phyloP scores from a whole-genome alignment of 768 basidiomycete genomes.

The Suillus spraguei region DNA sequence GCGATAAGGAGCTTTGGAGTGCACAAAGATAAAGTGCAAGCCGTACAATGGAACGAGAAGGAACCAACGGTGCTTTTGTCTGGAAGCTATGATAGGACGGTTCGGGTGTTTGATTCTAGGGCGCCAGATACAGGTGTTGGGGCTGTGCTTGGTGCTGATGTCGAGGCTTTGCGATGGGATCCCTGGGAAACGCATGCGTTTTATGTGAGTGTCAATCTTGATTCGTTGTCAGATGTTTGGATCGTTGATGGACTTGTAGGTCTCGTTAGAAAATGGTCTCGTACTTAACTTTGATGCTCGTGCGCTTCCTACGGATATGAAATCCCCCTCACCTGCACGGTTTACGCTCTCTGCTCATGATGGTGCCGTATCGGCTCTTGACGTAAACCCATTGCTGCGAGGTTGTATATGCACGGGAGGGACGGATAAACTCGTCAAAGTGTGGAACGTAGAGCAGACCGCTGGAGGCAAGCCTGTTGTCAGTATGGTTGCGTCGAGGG shows the following conservation, averaged over 20 bases:
- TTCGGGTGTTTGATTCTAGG: constrained; percentile 92
- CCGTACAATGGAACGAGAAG: constrained; percentile 91
- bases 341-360: constrained; percentile 96
- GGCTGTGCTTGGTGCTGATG: constrained; percentile 87
- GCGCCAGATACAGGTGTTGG: constrained; percentile 82
- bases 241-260: constrained; percentile 46
- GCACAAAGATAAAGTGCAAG: constrained; percentile 94
- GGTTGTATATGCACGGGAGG: constrained; percentile 95
- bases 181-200: constrained; percentile 89
- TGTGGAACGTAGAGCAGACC: constrained; percentile 89
- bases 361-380: constrained; percentile 84
- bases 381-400: constrained; percentile 86
- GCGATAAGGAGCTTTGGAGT: constrained; percentile 78
- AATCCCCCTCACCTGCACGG: constrained; percentile 63
- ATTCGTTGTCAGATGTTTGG: neutral
- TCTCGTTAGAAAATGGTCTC: constrained; percentile 92
- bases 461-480: constrained; percentile 68
- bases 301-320: constrained; percentile 71
- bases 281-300: constrained; percentile 93
- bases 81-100: constrained; percentile 93
- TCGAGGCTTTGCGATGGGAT: constrained; percentile 95
- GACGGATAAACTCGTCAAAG: constrained; percentile 91
- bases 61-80: constrained; percentile 91
- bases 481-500: constrained; percentile 82
- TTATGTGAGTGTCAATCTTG: constrained; percentile 58